Percentiles rank a stretch among this genome's conserved stretches.
These are phyloP conservation scores for Cotoneaster glaucophyllus DNA, from an alignment of 306 rosid species.

Conservation along the genomic window DNA sequence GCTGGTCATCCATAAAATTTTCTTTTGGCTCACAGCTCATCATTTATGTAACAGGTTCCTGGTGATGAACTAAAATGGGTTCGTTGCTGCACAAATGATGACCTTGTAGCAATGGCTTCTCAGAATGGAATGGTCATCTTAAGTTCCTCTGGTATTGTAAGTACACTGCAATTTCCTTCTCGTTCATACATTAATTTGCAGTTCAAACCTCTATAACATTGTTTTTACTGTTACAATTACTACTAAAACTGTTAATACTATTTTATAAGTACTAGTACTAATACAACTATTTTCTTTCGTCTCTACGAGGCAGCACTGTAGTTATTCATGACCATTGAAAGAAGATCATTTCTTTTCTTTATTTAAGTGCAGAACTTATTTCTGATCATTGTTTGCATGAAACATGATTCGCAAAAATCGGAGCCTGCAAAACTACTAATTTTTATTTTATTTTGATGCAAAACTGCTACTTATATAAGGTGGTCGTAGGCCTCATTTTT, in stretches of 20 bases:
- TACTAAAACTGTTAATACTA: neutral
- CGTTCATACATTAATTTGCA: neutral
- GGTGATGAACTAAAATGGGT: conserved; percentile 99
- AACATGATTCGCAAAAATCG: too few species aligned
- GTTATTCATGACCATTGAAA: neutral
- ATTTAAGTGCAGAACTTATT: neutral
- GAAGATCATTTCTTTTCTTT: neutral
- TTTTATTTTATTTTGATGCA: neutral
- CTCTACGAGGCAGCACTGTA: neutral
- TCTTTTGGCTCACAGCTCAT: conserved; percentile 19
- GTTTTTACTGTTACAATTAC: neutral
- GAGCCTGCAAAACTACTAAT: neutral
- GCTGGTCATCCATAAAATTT: conserved; percentile 4
- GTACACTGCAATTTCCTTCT: conserved; percentile 16
- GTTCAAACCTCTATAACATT: neutral
- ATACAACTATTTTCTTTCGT: neutral
- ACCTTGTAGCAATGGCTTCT: conserved; percentile 96
- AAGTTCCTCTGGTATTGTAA: conserved; percentile 66
- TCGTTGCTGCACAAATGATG: conserved; percentile 78
- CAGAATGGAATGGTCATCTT: conserved; percentile 87
- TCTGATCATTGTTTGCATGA: neutral
- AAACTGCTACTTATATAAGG: neutral
- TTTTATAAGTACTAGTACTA: neutral
- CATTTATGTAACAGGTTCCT: conserved; percentile 57
- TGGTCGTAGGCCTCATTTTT: neutral